Evolutionary conservation across 1,284 basidiomycete species (phyloP), one percentile per base, ranked within the genome.

Genomic region (Pterulicium gracile): DNA sequence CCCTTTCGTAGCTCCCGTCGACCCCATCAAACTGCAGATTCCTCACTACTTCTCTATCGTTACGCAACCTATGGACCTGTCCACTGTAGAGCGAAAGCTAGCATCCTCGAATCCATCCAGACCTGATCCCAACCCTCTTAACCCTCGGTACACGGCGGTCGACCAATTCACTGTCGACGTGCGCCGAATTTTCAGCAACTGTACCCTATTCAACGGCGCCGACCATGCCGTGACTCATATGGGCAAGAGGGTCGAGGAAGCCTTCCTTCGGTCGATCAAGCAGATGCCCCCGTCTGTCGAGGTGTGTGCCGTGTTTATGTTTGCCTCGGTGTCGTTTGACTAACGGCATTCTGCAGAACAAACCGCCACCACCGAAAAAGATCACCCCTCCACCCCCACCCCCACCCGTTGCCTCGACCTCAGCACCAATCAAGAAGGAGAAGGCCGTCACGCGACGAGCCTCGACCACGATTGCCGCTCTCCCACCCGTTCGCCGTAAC

Each of bases 31-130:
- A 1, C 77, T 97, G 52, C 83, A 82, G 55, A 88, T 98, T 51
- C 96, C 93, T 12, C 91, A 95, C 60, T 99, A 99, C 59, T 77
- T 77, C 41, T 75, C 74, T 47, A 81, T 98, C 59, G 81, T 99
- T 66, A 87, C 82, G 57, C 77, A 76, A 24, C 96, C 96, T 0
- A 97, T 97, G 90, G 96, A 98, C 62, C 77, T 99, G 44, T 75
- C 80, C n/a, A 96, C 94, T 18, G 79, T 98, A 51, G 95, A 98
- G 65, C 79, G 79, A 56, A 96, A 97, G 66, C 72, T 97, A 34
- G 59, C 63, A 22, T 78, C 84, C 1, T 87, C 86, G 5, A 88
- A 87, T 56, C 86, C 88, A 3, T 62, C 69, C 53, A 91, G 89
- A 61, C 80, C 79, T 23, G 85, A 88, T 51, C 62, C 70, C 14